Base-by-base conservation (phyloP, 495 filamentous ascomycete species). In the Penicillium lividum region DNA sequence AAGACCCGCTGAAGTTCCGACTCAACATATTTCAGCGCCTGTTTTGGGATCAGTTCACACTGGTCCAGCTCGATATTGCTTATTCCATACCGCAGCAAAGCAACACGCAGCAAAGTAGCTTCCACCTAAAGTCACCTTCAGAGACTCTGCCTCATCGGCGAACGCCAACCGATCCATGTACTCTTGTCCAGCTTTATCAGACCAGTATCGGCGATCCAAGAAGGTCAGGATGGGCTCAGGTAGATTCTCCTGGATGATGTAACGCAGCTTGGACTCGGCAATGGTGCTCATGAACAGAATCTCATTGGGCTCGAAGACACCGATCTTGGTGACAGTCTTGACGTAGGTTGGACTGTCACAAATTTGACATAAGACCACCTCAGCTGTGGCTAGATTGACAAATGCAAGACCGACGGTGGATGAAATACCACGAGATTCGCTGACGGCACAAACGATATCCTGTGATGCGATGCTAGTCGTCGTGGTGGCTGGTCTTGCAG, bases 71-170 rank as follows among this genome's bases (percentile, higher is more conserved):
- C 7, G 56, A 34, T 47, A 18, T 31, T 22, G 43, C 18, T 31
- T 22, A 45, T 4, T 34, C 72, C 88, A 47, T 79, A 93, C 92
- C 45, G 95, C 95, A 56, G 90, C 86, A 65, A 96, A 88, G 64
- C 91, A 92, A 71, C 91, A 97, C 1, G 88, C 86, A 27, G 91
- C 90, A 73, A 93, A 97, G 73, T 91, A 97, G 60, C 96, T 95
- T 22, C 86, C 87, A 38, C 85, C 86, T 34, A 96, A 82, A 15
- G 87, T 85, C 30, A 90, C 79, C 63, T 88, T 91, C 66, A 97
- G 84, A 9, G 90, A 84, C 58, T 92, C 87, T 4, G 89, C 76
- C 66, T 97, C 89, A 54, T 90, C 84, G 8, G 78, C 73, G 68
- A 94, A 89, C 3, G 91, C 90, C 30, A 97, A 76, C 13, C 84